Evolutionary conservation across 108 stramenopile species (phyloP).

Genomic region (Skeletonema tropicum): DNA sequence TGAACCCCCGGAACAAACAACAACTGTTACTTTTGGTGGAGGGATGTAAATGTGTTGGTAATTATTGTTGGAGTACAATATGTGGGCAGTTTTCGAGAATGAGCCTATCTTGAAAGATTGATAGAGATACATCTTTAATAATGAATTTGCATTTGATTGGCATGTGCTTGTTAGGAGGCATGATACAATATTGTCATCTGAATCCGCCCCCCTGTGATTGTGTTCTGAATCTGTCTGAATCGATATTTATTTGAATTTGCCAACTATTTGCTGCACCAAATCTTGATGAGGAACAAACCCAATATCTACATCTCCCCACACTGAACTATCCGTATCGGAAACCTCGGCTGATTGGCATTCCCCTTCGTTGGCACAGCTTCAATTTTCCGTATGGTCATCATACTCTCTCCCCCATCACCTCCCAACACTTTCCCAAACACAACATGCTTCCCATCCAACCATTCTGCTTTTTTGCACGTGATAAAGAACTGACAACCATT

Average conservation of each 20-base stretch:
- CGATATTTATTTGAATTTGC: no score
- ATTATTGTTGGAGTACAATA: not conserved
- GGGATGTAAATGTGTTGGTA: not conserved
- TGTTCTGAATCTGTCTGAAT: no score
- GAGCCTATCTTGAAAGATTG: not conserved
- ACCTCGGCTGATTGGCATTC: slow-evolving; percentile 59
- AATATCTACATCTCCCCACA: slow-evolving; percentile 78
- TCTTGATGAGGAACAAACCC: not conserved
- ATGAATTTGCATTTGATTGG: not conserved
- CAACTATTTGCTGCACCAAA: no score
- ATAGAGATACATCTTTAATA: slow-evolving; percentile 1
- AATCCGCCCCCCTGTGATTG: no score
- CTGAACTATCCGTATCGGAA: slow-evolving; percentile 75
- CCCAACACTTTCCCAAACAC: slow-evolving; percentile 98
- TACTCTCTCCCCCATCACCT: slow-evolving; percentile 65
- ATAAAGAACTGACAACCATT: slow-evolving; percentile 99
- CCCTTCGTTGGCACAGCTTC: slow-evolving; percentile 87
- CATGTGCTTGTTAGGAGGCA: not conserved
- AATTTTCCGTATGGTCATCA: slow-evolving; percentile 84
- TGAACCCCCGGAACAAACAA: slow-evolving; percentile 13
- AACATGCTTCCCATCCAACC: slow-evolving; percentile 93
- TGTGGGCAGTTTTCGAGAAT: not conserved
- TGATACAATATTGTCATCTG: not conserved
- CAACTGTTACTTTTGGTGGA: slow-evolving; percentile 2
- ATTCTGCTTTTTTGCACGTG: slow-evolving; percentile 90